A percentile compares a stretch with the other conserved stretches of the same genome.
phyloP scores from a whole-genome alignment of 805 yeast species.

The Hanseniaspora thailandica region DNA sequence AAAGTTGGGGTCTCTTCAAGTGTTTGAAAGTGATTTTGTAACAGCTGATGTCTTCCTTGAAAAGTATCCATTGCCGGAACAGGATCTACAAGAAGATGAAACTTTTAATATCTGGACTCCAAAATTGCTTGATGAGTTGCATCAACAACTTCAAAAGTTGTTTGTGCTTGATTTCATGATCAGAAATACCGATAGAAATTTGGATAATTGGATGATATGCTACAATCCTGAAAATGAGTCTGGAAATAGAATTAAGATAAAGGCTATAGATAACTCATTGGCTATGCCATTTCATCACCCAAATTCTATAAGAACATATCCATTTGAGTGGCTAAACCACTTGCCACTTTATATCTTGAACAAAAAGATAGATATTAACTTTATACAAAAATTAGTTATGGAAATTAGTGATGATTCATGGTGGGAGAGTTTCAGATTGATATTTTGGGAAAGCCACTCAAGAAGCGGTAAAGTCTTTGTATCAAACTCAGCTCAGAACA shows the following conservation, averaged over 20 bases:
- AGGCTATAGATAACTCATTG: conserved; percentile 66
- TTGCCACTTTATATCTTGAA: conserved; percentile 54
- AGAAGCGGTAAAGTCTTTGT: conserved; percentile 11
- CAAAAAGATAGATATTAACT: conserved; percentile 48
- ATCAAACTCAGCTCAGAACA: not conserved
- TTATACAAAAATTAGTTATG: conserved; percentile 47
- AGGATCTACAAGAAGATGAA: conserved; percentile 17
- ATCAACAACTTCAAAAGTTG: conserved; percentile 53
- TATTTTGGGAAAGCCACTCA: conserved; percentile 11
- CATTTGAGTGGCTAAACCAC: conserved; percentile 63
- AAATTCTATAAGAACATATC: conserved; percentile 69
- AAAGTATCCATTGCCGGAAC: conserved; percentile 45
- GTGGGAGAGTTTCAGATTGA: conserved; percentile 49
- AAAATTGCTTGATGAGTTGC: conserved; percentile 37
- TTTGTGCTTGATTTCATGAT: conserved; percentile 61
- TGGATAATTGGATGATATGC: conserved; percentile 69
- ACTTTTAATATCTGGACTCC: conserved; percentile 9
- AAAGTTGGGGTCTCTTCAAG: conserved; percentile 58
- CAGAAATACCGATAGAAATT: conserved; percentile 63
- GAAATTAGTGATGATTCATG: conserved; percentile 48
- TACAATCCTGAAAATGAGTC: conserved; percentile 24
- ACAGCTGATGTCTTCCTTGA: conserved; percentile 52
- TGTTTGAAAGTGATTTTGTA: conserved; percentile 45
- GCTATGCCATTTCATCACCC: conserved; percentile 77
- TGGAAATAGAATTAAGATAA: conserved; percentile 40